These are phyloP conservation scores for Yarrowia divulgata DNA, from an alignment of 805 yeast species.

Conservation along the genomic window DNA sequence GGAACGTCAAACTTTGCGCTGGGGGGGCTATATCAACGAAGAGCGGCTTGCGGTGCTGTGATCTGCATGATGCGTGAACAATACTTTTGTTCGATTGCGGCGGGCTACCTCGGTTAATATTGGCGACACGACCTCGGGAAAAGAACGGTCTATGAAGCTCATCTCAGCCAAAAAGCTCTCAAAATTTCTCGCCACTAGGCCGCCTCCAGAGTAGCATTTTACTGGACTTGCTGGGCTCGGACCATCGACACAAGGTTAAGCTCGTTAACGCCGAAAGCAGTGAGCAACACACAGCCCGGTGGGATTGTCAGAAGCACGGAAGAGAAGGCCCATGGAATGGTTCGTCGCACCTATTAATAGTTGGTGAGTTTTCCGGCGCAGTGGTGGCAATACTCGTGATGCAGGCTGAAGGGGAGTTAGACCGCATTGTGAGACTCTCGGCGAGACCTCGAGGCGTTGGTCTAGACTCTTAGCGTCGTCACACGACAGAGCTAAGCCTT, in stretches of 20 bases:
- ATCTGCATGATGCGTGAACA: constrained; percentile 32
- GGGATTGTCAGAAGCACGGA: neutral
- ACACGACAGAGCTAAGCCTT: constrained; percentile 28
- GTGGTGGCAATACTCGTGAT: neutral
- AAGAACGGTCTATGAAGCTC: neutral
- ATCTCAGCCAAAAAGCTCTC: neutral
- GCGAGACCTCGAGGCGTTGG: constrained; percentile 1
- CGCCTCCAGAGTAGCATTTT: neutral
- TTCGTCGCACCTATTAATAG: neutral
- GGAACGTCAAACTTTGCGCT: constrained; percentile 24
- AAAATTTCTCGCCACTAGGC: neutral
- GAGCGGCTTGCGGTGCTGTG: constrained; percentile 30
- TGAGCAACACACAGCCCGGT: constrained; percentile 35
- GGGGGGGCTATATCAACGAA: constrained; percentile 10
- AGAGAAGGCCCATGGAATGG: neutral
- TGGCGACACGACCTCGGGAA: neutral
- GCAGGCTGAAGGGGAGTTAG: neutral
- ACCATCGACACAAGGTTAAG: constrained; percentile 10
- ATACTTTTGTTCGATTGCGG: constrained; percentile 9
- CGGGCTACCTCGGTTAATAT: neutral
- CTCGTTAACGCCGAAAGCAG: constrained; percentile 27
- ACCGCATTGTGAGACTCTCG: neutral
- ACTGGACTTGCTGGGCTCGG: constrained; percentile 7
- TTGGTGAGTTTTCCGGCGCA: too few relatives aligned
- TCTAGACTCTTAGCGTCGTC: constrained; percentile 8